phyloP scores from a whole-genome alignment of 495 filamentous ascomycete genomes.

The Podospora anserina region DNA sequence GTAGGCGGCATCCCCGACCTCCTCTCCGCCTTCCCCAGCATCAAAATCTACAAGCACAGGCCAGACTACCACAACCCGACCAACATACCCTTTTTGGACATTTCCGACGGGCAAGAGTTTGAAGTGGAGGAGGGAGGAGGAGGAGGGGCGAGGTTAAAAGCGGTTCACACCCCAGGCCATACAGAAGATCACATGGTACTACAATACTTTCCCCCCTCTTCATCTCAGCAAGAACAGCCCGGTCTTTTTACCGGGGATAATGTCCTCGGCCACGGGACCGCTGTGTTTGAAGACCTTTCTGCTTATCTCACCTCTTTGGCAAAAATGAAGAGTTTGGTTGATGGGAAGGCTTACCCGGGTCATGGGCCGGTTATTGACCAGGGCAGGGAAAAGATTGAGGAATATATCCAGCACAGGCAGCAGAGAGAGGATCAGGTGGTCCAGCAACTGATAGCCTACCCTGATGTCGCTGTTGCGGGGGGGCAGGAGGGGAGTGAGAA shows the following conservation, averaged over 20 bases:
- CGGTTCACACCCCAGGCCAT: slow-evolving; percentile 80
- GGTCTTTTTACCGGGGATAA: slow-evolving; percentile 95
- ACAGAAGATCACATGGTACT: slow-evolving; percentile 81
- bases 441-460: slow-evolving; percentile 54
- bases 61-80: slow-evolving; percentile 32
- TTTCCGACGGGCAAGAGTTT: slow-evolving; percentile 72
- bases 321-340: slow-evolving; percentile 56
- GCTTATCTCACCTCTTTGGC: slow-evolving; percentile 71
- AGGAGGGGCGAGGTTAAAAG: slow-evolving; percentile 72
- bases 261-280: slow-evolving; percentile 88
- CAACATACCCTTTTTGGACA: slow-evolving; percentile 45
- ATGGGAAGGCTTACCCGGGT: slow-evolving; percentile 66
- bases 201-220: slow-evolving; percentile 65
- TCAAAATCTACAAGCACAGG: slow-evolving; percentile 51
- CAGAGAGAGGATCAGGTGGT: slow-evolving; percentile 80
- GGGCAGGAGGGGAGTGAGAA: slow-evolving; percentile 53
- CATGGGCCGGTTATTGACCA: slow-evolving; percentile 77
- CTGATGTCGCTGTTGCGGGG: slow-evolving; percentile 31
- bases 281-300: slow-evolving; percentile 81
- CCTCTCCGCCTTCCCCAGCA: slow-evolving; percentile 56
- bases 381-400: slow-evolving; percentile 59
- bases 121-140: slow-evolving; percentile 71
- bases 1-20: slow-evolving; percentile 69
- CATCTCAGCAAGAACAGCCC: background rate
- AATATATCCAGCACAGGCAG: slow-evolving; percentile 80